These are phyloP conservation scores for Trichoderma atroviride DNA, from an alignment of 2,329 filamentous ascomycete genomes.

Conservation along the genomic window DNA sequence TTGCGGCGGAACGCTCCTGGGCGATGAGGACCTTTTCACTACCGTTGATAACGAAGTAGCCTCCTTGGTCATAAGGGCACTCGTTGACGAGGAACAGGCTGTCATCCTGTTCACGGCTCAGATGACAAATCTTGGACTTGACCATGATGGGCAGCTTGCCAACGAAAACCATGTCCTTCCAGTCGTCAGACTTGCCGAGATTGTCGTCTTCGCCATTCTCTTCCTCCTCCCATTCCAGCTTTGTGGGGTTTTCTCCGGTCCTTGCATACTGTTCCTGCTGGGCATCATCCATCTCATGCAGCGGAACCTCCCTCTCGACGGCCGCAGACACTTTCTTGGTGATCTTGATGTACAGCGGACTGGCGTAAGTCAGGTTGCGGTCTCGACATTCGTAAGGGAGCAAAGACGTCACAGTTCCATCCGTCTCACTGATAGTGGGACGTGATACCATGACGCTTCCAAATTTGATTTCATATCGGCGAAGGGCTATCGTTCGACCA, in stretches of 20 bases:
- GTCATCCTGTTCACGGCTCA: conserved; percentile 81
- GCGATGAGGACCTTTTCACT: conserved; percentile 98
- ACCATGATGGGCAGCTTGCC: conserved; percentile 98
- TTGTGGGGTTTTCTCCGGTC: conserved; percentile 61
- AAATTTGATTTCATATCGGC: conserved; percentile 94
- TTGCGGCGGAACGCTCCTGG: conserved; percentile 94
- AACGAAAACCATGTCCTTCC: conserved; percentile 79
- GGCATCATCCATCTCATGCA: conserved; percentile 69
- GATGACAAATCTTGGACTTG: conserved; percentile 92
- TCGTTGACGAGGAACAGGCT: conserved; percentile 91
- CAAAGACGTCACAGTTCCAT: conserved; percentile 82
- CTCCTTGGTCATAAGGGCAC: conserved; percentile 96
- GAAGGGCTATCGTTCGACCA: conserved; percentile 79
- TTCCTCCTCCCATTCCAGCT: conserved; percentile 64
- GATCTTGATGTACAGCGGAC: conserved; percentile 87
- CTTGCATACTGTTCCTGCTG: conserved; percentile 58
- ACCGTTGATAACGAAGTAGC: conserved; percentile 99
- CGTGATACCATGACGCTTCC: conserved; percentile 86
- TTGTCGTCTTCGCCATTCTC: conserved; percentile 55
- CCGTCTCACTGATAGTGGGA: conserved; percentile 89
- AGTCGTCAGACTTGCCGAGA: conserved; percentile 55
- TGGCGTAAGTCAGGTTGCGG: conserved; percentile 93
- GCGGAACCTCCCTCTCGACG: conserved; percentile 69
- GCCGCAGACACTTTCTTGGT: conserved; percentile 82
- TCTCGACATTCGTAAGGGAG: conserved; percentile 93